Percentiles rank a stretch among this genome's conserved stretches.
phyloP scores from a whole-genome alignment of 1,284 basidiomycete species.

The Ganoderma resinaceum region DNA sequence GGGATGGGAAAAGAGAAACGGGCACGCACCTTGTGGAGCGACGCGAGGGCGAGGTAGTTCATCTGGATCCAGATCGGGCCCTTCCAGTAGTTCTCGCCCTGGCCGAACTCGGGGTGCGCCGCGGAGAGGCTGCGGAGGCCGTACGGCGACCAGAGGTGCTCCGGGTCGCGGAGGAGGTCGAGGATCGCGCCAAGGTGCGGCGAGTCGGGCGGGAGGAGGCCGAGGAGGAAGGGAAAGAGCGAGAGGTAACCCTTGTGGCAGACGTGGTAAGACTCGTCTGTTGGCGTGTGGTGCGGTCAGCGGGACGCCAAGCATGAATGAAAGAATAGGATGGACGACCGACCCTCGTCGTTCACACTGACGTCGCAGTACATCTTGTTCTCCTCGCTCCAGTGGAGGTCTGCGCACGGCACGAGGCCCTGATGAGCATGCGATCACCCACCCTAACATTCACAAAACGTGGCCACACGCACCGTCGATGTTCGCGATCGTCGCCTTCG shows the following conservation, averaged over 20 bases:
- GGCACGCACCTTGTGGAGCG: slow-evolving; percentile 67
- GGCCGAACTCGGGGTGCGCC: slow-evolving; percentile 86
- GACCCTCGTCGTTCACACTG: slow-evolving; percentile 85
- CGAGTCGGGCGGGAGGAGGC: slow-evolving; percentile 78
- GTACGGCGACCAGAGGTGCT: slow-evolving; percentile 90
- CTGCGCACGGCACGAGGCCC: slow-evolving; percentile 47
- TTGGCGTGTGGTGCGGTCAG: neutral
- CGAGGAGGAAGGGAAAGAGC: slow-evolving; percentile 90
- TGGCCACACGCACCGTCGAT: slow-evolving; percentile 72
- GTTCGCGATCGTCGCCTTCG: slow-evolving; percentile 82
- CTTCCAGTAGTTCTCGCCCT: slow-evolving; percentile 96
- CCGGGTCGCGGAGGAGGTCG: slow-evolving; percentile 79
- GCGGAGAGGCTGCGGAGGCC: slow-evolving; percentile 89
- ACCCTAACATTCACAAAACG: neutral
- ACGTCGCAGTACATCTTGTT: slow-evolving; percentile 93
- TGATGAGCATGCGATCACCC: neutral
- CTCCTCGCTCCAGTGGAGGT: slow-evolving; percentile 92
- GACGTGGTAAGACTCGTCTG: slow-evolving; percentile 90
- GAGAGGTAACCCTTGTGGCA: slow-evolving; percentile 95
- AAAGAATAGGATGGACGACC: slow-evolving; percentile 21
- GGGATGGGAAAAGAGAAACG: slow-evolving; percentile 44
- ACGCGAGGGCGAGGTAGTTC: slow-evolving; percentile 88
- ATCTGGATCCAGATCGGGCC: slow-evolving; percentile 97
- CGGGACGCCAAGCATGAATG: neutral
- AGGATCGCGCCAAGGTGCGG: slow-evolving; percentile 82